phyloP scores from a whole-genome alignment of 169 alveolate species.

The Neospora caninum region DNA sequence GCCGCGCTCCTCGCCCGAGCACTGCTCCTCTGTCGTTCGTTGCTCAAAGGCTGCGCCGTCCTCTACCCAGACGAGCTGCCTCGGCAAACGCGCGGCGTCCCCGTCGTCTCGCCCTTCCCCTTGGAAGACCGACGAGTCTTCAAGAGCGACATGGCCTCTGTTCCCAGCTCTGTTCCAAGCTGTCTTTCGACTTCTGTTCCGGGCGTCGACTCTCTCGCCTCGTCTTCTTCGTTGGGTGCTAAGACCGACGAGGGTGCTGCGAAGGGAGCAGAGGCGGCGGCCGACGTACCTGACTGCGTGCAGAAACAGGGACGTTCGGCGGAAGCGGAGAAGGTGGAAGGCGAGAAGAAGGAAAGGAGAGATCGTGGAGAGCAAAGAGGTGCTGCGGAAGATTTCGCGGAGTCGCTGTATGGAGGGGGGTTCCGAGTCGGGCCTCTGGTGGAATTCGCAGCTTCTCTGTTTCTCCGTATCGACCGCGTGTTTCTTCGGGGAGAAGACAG shows the following conservation, averaged over 20 bases:
- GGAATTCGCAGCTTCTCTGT: neutral
- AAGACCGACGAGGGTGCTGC: too few species aligned
- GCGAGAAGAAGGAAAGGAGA: too few species aligned
- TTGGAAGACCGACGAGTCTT: neutral
- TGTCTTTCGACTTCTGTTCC: too few species aligned
- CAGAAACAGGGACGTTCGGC: too few species aligned
- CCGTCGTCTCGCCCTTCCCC: neutral
- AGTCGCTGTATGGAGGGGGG: neutral
- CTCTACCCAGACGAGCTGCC: conserved; percentile 43
- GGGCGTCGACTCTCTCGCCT: too few species aligned
- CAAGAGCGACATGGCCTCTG: neutral
- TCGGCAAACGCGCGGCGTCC: neutral
- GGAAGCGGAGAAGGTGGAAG: too few species aligned
- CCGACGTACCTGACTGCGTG: too few species aligned
- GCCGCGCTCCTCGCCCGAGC: conserved; percentile 22
- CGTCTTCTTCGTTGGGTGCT: too few species aligned
- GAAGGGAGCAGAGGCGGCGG: too few species aligned
- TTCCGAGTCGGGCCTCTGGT: neutral
- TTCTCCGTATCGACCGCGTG: neutral
- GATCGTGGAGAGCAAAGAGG: too few species aligned
- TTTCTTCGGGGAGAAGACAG: neutral
- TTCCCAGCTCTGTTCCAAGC: too few species aligned
- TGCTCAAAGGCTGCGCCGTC: neutral
- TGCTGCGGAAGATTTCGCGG: neutral
- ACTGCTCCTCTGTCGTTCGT: conserved; percentile 9